Evolutionary conservation across 495 filamentous ascomycete species (phyloP).

Genomic region (Elasticomyces elasticus): DNA sequence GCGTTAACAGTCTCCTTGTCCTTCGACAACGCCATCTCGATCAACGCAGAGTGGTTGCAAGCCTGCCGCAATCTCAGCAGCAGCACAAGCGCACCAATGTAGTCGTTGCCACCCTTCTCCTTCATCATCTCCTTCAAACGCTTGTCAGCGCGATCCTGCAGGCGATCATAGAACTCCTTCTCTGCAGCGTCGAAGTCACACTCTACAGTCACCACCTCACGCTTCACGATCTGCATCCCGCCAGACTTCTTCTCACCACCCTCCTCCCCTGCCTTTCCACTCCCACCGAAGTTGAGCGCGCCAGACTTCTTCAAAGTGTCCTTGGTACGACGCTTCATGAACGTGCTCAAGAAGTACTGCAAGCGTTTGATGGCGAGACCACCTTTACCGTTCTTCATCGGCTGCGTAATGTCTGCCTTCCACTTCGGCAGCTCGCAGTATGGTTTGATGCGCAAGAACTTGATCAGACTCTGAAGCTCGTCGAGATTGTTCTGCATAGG

Average conservation of each 20-base stretch:
- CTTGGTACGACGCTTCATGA: conserved; percentile 96
- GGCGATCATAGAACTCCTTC: conserved; percentile 68
- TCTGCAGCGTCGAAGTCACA: conserved; percentile 73
- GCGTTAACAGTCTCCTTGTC: conserved; percentile 69
- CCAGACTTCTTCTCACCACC: conserved; percentile 35
- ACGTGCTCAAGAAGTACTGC: conserved; percentile 71
- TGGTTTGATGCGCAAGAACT: conserved; percentile 84
- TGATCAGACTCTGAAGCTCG: conserved; percentile 85
- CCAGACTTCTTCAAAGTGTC: conserved; percentile 81
- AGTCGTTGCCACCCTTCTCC: conserved; percentile 58
- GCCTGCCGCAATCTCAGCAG: conserved; percentile 81
- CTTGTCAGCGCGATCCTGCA: conserved; percentile 75
- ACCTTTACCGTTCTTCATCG: conserved; percentile 76
- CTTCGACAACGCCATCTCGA: conserved; percentile 71
- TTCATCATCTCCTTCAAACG: conserved; percentile 92
- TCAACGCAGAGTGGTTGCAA: conserved; percentile 85
- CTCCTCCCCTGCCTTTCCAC: conserved; percentile 39
- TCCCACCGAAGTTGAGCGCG: conserved; percentile 60
- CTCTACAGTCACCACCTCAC: conserved; percentile 72
- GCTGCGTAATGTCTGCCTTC: conserved; percentile 77
- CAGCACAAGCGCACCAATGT: conserved; percentile 76
- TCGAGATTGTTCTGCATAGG: conserved; percentile 98
- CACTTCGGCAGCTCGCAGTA: conserved; percentile 73
- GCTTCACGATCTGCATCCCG: conserved; percentile 75
- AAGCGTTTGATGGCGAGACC: conserved; percentile 81